Conservation (phyloP, 257 asterid genomes). For the Parsonsia alboflavescens region DNA sequence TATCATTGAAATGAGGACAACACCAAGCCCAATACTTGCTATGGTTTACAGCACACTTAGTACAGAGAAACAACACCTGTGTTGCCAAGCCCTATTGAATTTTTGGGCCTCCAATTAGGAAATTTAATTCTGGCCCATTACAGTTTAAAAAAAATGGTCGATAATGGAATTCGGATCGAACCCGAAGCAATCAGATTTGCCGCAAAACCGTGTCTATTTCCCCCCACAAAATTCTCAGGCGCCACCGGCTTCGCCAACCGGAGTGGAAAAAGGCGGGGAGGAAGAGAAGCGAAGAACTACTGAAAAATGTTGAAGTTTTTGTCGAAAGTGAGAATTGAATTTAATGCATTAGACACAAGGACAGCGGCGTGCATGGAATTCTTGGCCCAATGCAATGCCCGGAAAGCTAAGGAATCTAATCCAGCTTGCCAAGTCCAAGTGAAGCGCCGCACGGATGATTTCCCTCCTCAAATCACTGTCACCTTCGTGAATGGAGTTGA, state of each 20-base stretch:
- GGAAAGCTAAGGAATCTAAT: constrained; percentile 83
- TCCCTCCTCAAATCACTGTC: constrained; percentile 79
- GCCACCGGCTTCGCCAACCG: neutral
- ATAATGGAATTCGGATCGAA: neutral
- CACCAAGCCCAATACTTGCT: neutral
- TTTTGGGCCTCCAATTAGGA: neutral
- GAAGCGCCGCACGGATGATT: constrained; percentile 92
- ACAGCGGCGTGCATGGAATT: constrained; percentile 91
- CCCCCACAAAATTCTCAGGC: neutral
- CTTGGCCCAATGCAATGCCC: constrained; percentile 87
- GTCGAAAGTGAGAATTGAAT: constrained; percentile 87
- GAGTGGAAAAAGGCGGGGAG: neutral
- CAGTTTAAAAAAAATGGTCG: neutral
- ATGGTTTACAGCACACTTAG: neutral
- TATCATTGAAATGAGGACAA: neutral
- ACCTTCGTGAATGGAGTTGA: constrained; percentile 87
- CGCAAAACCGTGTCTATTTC: neutral
- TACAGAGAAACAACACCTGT: no score
- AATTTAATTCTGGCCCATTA: neutral
- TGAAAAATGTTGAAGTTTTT: constrained; percentile 73
- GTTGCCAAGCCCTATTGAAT: neutral
- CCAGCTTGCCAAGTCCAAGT: constrained; percentile 83
- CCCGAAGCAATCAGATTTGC: neutral
- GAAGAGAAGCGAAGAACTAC: neutral
- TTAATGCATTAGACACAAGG: constrained; percentile 89